Evolutionary conservation across 805 yeast genomes (phyloP), one percentile per base, ranked within the genome.

Genomic region (Ogataea henricii): DNA sequence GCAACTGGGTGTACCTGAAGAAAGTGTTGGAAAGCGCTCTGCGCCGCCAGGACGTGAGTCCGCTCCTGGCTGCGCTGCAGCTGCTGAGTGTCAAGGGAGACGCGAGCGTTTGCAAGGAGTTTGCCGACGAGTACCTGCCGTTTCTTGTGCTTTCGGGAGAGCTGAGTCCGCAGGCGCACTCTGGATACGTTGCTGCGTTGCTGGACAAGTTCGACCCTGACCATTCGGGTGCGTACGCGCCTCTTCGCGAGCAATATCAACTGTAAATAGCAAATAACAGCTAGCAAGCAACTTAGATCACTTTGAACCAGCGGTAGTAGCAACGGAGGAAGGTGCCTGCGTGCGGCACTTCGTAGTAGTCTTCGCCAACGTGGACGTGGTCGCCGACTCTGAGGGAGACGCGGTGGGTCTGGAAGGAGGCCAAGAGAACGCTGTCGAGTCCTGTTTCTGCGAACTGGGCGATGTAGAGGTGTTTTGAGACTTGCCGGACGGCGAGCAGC

Each of bases 271-370:
- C 18, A 7, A 25, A 25, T 25, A 7, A 25, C 27, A 25, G 10
- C 27, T 8, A 25, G 10, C 27, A 8, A 7, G 27, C 27, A 8
- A 10, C 10, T 27, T 43, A 47, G 27, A 53, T 41, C 25, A 56
- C 47, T 35, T 52, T 53, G 37, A 51, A 52, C 60, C 60, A 56
- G 12, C 57, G 47, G 34, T 56, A 53, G 38, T 53, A 56, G 43
- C 60, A 56, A 22, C 47, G 32, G 22, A 51, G n/a, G 14, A 14
- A 20, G 12, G 27, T 14, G 18, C 35, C 52, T 6, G 25, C 20
- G 12, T 32, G 9, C 16, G 22, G 1, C n/a, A 53, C 43, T 16
- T 50, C 42, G 47, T 53, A 56, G 26, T 45, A 47, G 13, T 50
- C 55, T 12, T 45, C 25, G 17, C 56, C 56, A 32, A 54, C 46